A percentile compares a stretch with the other conserved stretches of the same genome.
These are phyloP conservation scores for Rhynchosporium graminicola DNA, from an alignment of 2,329 filamentous ascomycete species.

Conservation along the genomic window DNA sequence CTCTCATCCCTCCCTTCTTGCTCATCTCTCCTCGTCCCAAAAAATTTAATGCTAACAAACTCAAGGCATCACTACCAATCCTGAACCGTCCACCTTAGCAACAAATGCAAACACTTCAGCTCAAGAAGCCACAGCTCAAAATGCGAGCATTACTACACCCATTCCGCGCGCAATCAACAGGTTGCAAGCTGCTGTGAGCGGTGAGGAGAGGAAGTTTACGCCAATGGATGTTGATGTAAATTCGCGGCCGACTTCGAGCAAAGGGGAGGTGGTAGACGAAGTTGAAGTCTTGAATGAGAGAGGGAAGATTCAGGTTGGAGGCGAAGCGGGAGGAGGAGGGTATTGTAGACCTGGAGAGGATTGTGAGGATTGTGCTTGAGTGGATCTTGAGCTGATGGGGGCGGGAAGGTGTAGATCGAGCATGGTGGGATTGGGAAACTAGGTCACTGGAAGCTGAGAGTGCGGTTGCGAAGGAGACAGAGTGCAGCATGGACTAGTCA, in stretches of 20 bases:
- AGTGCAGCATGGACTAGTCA: no score
- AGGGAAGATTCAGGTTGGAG: slow-evolving; percentile 28
- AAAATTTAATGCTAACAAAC: not conserved
- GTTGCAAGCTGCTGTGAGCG: slow-evolving; percentile 2
- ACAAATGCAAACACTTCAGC: not conserved
- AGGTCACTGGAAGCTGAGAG: no score
- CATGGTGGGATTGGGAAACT: no score
- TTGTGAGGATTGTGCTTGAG: slow-evolving; percentile 27
- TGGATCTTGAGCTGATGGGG: not conserved
- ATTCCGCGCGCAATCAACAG: slow-evolving; percentile 20
- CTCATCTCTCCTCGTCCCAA: not conserved
- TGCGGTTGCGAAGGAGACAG: no score
- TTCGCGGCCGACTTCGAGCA: slow-evolving; percentile 15
- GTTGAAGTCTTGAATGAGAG: slow-evolving; percentile 18
- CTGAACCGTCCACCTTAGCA: not conserved
- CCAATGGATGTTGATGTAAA: slow-evolving; percentile 27
- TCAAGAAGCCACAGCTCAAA: not conserved
- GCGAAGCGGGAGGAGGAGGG: slow-evolving; percentile 3
- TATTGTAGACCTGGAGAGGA: slow-evolving; percentile 28
- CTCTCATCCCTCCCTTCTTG: not conserved
- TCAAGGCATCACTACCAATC: not conserved
- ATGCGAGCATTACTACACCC: not conserved
- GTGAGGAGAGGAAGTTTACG: slow-evolving; percentile 23
- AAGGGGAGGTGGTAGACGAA: not conserved
- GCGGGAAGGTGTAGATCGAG: not conserved